Conservation (phyloP, 306 rosid genomes). For the Casuarina glauca region DNA sequence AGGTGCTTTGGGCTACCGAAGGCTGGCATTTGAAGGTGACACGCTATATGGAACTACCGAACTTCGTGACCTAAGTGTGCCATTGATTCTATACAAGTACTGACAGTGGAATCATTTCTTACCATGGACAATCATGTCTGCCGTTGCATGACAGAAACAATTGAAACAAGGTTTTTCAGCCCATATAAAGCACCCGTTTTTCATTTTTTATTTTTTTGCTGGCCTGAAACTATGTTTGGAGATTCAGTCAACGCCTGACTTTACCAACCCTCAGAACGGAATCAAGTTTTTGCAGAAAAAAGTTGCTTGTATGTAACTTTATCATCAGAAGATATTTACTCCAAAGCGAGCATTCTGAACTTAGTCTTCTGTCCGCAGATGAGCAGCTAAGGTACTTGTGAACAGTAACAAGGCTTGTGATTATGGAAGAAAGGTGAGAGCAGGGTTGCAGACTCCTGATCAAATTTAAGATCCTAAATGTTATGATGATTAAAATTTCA, state of each 20-base stretch:
- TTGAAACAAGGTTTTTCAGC: background rate
- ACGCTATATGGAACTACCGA: background rate
- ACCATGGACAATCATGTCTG: background rate
- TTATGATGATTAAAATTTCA: no score
- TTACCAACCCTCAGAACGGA: background rate
- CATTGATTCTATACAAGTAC: no score
- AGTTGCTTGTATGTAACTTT: background rate
- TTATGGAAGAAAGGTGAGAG: constrained; percentile 82
- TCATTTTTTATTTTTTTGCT: background rate
- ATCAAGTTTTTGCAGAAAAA: constrained; percentile 1
- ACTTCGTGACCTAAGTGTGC: background rate
- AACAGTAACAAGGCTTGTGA: constrained; percentile 76
- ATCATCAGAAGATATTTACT: background rate
- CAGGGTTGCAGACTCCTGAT: background rate
- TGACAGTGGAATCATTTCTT: background rate
- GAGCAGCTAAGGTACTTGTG: constrained; percentile 92
- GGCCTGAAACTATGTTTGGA: background rate
- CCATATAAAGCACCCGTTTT: background rate
- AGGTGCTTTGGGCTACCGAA: background rate
- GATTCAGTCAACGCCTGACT: background rate
- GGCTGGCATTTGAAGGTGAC: background rate
- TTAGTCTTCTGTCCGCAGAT: constrained; percentile 41
- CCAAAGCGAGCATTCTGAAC: background rate
- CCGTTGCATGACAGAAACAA: background rate
- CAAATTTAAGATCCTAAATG: no score